Percentiles rank a stretch among this genome's conserved stretches.
Evolutionary conservation across 2,329 filamentous ascomycete genomes (phyloP).

Genomic region (Lachnellula arida): DNA sequence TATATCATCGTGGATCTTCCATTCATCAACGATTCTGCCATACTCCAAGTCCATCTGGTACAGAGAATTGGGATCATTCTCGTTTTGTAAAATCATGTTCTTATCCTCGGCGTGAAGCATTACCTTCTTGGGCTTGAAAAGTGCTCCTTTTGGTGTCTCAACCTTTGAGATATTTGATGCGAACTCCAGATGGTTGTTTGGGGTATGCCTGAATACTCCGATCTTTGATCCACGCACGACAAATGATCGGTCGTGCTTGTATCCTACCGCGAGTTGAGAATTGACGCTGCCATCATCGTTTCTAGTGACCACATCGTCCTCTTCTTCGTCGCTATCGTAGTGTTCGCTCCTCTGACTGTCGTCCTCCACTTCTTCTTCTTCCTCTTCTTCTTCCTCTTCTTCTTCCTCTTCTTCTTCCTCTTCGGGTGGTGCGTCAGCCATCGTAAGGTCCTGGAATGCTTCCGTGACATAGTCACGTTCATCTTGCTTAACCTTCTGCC

Average conservation of each 20-base stretch:
- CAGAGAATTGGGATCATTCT: conserved; percentile 76
- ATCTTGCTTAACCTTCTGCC: conserved; percentile 86
- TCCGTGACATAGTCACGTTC: conserved; percentile 94
- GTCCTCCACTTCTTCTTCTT: conserved; percentile 49
- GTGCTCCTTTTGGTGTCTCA: conserved; percentile 76
- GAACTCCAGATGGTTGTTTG: conserved; percentile 89
- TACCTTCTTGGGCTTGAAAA: conserved; percentile 80
- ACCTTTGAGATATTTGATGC: conserved; percentile 97
- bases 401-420: conserved; percentile 41
- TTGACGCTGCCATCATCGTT: conserved; percentile 81
- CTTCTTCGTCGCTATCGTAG: conserved; percentile 72
- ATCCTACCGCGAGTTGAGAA: conserved; percentile 90
- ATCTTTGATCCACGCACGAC: conserved; percentile 97
- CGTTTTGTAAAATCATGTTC: conserved; percentile 33
- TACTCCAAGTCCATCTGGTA: conserved; percentile 98
- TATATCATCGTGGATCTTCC: conserved; percentile 97
- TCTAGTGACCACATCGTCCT: conserved; percentile 64
- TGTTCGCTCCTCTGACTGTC: conserved; percentile 66
- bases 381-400: conserved; percentile 44
- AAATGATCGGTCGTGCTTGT: conserved; percentile 95
- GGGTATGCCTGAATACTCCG: conserved; percentile 95
- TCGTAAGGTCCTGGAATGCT: conserved; percentile 88
- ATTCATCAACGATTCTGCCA: conserved; percentile 96
- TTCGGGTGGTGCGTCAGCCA: conserved; percentile 70
- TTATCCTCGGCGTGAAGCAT: conserved; percentile 34